Conservation (phyloP, 768 basidiomycete species). For the Leccinum pellstonianum region DNA sequence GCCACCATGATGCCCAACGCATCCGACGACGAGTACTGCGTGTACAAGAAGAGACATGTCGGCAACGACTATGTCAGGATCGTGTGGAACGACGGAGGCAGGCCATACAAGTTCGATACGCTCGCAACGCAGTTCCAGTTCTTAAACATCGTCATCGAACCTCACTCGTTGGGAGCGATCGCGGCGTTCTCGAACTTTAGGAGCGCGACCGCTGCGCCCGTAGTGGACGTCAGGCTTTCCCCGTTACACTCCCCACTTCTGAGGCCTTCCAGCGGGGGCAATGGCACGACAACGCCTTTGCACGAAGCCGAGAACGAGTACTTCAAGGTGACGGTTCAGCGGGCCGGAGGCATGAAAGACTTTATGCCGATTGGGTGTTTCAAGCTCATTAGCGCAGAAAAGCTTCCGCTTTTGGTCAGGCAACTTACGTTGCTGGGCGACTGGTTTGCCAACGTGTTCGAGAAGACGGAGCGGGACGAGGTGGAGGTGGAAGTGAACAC, state of each 20-base stretch:
- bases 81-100: slow-evolving; percentile 97
- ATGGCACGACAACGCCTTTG: slow-evolving; percentile 4
- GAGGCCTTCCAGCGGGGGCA: slow-evolving; percentile 10
- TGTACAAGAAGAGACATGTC: slow-evolving; percentile 91
- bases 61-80: slow-evolving; percentile 97
- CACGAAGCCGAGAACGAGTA: slow-evolving; percentile 86
- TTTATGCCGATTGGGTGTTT: slow-evolving; percentile 91
- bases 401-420: slow-evolving; percentile 82
- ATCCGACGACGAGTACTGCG: slow-evolving; percentile 62
- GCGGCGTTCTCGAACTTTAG: slow-evolving; percentile 77
- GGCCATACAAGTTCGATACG: slow-evolving; percentile 86
- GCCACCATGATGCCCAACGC: slow-evolving; percentile 95
- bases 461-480: slow-evolving; percentile 70
- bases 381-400: slow-evolving; percentile 89
- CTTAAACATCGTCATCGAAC: slow-evolving; percentile 95
- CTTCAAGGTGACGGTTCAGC: slow-evolving; percentile 92
- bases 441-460: slow-evolving; percentile 86
- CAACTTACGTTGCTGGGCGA: slow-evolving; percentile 86
- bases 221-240: slow-evolving; percentile 18
- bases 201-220: background rate
- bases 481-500: slow-evolving; percentile 75
- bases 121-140: slow-evolving; percentile 93
- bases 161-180: slow-evolving; percentile 81
- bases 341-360: slow-evolving; percentile 87
- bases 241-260: slow-evolving; percentile 21